Evolutionary conservation across 805 yeast species (phyloP).

Genomic region (Peterozyma xylosa): DNA sequence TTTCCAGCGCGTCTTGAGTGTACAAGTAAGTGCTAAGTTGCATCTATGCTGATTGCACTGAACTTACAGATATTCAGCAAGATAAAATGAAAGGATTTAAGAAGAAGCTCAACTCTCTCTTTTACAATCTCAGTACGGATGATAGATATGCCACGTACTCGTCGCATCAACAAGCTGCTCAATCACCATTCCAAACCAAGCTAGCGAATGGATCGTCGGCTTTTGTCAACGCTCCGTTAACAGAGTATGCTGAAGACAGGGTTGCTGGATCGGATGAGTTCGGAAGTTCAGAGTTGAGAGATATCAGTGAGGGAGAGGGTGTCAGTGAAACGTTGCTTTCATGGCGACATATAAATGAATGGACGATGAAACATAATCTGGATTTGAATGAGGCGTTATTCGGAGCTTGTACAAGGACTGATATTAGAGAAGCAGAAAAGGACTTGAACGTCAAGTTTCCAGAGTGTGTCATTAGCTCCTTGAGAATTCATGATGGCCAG

Average conservation of each 20-base stretch:
- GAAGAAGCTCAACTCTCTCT: slow-evolving; percentile 19
- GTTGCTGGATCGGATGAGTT: slow-evolving; percentile 22
- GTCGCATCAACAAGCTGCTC: slow-evolving; percentile 4
- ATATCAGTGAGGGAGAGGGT: slow-evolving; percentile 26
- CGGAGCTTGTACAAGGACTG: slow-evolving; percentile 67
- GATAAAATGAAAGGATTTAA: slow-evolving; percentile 40
- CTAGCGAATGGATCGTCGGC: slow-evolving; percentile 21
- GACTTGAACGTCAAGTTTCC: slow-evolving; percentile 71
- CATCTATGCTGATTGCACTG: no score
- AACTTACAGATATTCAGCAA: neutral
- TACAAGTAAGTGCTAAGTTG: no score
- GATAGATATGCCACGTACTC: slow-evolving; percentile 56
- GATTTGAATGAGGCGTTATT: slow-evolving; percentile 66
- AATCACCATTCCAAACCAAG: slow-evolving; percentile 27
- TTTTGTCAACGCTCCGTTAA: slow-evolving; percentile 8
- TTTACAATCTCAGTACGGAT: slow-evolving; percentile 56
- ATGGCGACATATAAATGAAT: slow-evolving; percentile 76
- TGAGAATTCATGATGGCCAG: slow-evolving; percentile 81
- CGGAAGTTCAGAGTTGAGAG: slow-evolving; percentile 24
- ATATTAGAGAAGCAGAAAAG: slow-evolving; percentile 68
- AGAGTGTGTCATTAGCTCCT: slow-evolving; percentile 64
- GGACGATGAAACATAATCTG: slow-evolving; percentile 61
- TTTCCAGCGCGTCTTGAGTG: no score
- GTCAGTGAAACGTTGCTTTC: slow-evolving; percentile 69
- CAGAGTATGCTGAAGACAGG: slow-evolving; percentile 19